A percentile compares a stretch with the other conserved stretches of the same genome.
phyloP scores from a whole-genome alignment of 2,329 filamentous ascomycete genomes.

The Talaromyces marneffei region DNA sequence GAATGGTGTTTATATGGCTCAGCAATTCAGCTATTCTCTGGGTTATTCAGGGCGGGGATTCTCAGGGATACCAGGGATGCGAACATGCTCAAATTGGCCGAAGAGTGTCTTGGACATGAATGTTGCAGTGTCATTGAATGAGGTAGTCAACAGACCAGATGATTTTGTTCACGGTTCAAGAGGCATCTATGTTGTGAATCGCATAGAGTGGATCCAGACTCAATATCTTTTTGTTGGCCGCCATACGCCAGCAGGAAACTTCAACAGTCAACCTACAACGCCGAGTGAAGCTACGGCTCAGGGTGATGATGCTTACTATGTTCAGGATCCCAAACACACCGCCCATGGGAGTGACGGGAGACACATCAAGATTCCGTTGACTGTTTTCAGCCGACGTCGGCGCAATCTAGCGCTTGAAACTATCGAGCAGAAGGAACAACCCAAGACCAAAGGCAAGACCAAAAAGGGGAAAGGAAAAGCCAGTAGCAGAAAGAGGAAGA shows the following conservation, averaged over 20 bases:
- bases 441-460: slow-evolving; percentile 14
- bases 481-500: background rate
- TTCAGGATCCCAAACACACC: slow-evolving; percentile 33
- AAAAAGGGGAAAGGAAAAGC: slow-evolving; percentile 1
- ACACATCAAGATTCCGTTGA: slow-evolving; percentile 48
- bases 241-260: background rate
- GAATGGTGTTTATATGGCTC: slow-evolving; percentile 75
- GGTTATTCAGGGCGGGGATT: slow-evolving; percentile 39
- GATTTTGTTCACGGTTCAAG: slow-evolving; percentile 48
- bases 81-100: slow-evolving; percentile 51
- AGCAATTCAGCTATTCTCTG: slow-evolving; percentile 51
- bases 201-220: slow-evolving; percentile 83
- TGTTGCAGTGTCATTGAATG: slow-evolving; percentile 67
- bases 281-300: background rate
- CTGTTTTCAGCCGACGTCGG: slow-evolving; percentile 44
- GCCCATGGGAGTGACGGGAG: slow-evolving; percentile 36
- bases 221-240: slow-evolving; percentile 68
- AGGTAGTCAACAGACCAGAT: slow-evolving; percentile 69
- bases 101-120: slow-evolving; percentile 58
- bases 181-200: slow-evolving; percentile 66
- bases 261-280: background rate
- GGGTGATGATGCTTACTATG: slow-evolving; percentile 21
- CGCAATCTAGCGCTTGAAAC: slow-evolving; percentile 18
- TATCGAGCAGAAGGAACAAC: slow-evolving; percentile 12
- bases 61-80: slow-evolving; percentile 10